A percentile compares a stretch with the other conserved stretches of the same genome.
Conservation (phyloP, 2,329 filamentous ascomycete genomes). For the Decorospora gaudefroyi region DNA sequence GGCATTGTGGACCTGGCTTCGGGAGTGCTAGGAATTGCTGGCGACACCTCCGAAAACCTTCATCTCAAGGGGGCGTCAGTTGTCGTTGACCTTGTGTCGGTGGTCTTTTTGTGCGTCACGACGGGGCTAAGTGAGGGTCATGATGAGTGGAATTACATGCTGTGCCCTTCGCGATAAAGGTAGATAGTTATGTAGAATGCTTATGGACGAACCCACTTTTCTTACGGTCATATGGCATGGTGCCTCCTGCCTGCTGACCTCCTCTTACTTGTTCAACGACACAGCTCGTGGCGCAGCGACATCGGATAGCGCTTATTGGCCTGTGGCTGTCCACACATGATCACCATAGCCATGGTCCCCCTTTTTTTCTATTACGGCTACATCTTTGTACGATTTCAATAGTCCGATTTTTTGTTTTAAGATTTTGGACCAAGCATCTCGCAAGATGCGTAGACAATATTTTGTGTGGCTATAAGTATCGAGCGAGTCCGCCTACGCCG, state of each 20-base stretch:
- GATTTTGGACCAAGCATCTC: neutral
- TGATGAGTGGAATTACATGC: no score
- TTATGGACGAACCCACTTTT: no score
- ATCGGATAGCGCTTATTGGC: slow-evolving; percentile 3
- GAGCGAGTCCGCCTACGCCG: slow-evolving; percentile 20
- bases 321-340: slow-evolving; percentile 4
- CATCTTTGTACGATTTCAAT: neutral
- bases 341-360: slow-evolving; percentile 2
- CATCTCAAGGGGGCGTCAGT: no score
- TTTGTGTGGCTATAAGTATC: slow-evolving; percentile 5
- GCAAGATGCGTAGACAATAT: neutral
- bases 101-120: no score
- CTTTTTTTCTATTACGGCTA: slow-evolving; percentile 2
- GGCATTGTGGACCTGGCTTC: no score
- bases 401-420: neutral
- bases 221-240: no score
- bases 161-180: no score
- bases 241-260: slow-evolving; percentile 25
- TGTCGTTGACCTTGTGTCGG: no score
- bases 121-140: no score
- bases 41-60: no score
- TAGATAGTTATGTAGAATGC: no score
- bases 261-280: slow-evolving; percentile 17
- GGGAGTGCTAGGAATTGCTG: no score
- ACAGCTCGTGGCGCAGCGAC: slow-evolving; percentile 16